Evolutionary conservation across 2,329 filamentous ascomycete genomes (phyloP), one percentile per base, ranked within the genome.

Genomic region (Cryphonectria carpinicola): DNA sequence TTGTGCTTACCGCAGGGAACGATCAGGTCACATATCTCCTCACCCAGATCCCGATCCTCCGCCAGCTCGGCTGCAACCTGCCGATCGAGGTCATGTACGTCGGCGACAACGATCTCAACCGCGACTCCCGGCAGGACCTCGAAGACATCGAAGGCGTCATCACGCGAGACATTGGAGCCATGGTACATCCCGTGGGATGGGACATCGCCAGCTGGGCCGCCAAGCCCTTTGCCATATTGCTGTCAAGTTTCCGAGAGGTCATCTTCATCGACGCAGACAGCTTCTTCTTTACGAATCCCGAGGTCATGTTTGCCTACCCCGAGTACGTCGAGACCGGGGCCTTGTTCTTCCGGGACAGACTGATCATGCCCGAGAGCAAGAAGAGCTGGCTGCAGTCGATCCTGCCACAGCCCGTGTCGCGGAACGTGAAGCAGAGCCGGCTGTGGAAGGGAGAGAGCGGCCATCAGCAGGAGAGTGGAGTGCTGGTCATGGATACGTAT

Each of bases 201-300:
- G 78, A 77, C 46, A 74, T 84, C 54, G 79, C 78, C 13, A 83
- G 83, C 6, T 84, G 82, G 82, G 83, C 83, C 0, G 81, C 80
- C 32, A 85, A 85, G 72, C 82, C 83, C 0, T 84, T 82, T 62
- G 83, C 83, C 1, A 83, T 84, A 37, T 75, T 85, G 6, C 74
- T 84, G 70, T 84, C 82, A 1, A 83, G 81, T 41, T 85, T 84
- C 76, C 81, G 82, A 6, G 82, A 85, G 74, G 80, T 80, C 67
- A 82, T 84, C 56, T 82, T 85, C 72, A 82, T 85, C 71, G 83
- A 84, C 70, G 83, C 83, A 0, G 83, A 84, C 70, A 79, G 80
- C 8, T 74, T 82, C 25, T 84, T 84, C 75, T 80, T 85, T 72
- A 76, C 78, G 22, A 80, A 83, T 69, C 83, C 82, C 0, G 80